Evolutionary conservation across 2,329 filamentous ascomycete genomes (phyloP).

Genomic region (Xylaria sp.): DNA sequence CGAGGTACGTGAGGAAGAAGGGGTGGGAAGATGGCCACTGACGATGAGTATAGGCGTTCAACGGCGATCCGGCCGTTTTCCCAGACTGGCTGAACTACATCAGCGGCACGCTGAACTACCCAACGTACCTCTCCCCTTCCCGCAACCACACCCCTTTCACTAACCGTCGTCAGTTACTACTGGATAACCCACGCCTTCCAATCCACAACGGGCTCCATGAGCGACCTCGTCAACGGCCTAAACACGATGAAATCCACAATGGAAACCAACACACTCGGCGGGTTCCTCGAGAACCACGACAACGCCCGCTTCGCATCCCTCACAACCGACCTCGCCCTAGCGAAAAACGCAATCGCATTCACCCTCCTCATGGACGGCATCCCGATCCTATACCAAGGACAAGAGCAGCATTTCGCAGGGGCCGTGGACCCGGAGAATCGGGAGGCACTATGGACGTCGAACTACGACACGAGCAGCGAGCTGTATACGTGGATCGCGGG

Average conservation of each 20-base stretch:
- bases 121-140: conserved; percentile 33
- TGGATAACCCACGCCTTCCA: conserved; percentile 34
- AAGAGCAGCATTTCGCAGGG: conserved; percentile 50
- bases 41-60: conserved; percentile 29
- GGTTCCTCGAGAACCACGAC: conserved; percentile 49
- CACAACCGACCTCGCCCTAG: conserved; percentile 43
- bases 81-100: conserved; percentile 44
- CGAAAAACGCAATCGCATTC: conserved; percentile 49
- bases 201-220: conserved; percentile 29
- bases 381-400: conserved; percentile 54
- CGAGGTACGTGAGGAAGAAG: conserved; percentile 32
- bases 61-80: conserved; percentile 41
- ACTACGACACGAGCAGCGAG: conserved; percentile 35
- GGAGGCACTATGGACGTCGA: conserved; percentile 45
- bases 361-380: conserved; percentile 52
- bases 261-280: conserved; percentile 33
- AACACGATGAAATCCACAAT: conserved; percentile 22
- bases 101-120: conserved; percentile 46
- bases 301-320: conserved; percentile 40
- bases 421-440: conserved; percentile 40
- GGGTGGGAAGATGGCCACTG: background rate
- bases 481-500: conserved; percentile 42
- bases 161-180: conserved; percentile 14
- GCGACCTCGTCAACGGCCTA: conserved; percentile 34
- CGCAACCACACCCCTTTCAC: background rate